phyloP scores from a whole-genome alignment of 306 rosid genomes.

The Arachis hypogaea region DNA sequence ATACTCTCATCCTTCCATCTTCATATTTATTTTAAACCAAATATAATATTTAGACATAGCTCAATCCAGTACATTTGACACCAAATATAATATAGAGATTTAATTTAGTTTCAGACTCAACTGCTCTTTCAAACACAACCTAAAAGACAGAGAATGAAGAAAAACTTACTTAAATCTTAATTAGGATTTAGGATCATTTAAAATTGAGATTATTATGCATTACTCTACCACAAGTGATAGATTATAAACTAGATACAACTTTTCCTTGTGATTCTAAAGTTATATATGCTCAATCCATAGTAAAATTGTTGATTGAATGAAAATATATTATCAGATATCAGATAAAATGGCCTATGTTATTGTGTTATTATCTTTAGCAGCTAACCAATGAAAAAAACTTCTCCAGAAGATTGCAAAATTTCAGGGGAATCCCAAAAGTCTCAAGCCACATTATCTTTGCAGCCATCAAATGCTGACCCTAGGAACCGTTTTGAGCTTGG shows the following conservation, averaged over 20 bases:
- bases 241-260: not conserved
- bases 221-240: not conserved
- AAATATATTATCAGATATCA: not conserved
- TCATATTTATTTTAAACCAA: no score
- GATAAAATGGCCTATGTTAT: not conserved
- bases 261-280: conserved; percentile 14
- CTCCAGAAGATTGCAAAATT: conserved; percentile 52
- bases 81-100: no score
- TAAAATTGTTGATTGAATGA: conserved; percentile 1
- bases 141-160: no score
- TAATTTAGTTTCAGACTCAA: no score
- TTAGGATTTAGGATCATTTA: no score
- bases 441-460: conserved; percentile 51
- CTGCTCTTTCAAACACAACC: no score
- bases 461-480: conserved; percentile 48
- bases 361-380: not conserved
- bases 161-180: no score
- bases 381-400: conserved; percentile 35
- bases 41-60: no score
- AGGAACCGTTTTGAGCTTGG: conserved; percentile 65
- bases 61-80: no score
- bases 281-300: not conserved
- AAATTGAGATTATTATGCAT: not conserved
- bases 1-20: no score
- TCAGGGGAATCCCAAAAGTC: conserved; percentile 53